Conservation (phyloP, 495 filamentous ascomycete species). For the Letharia lupina region DNA sequence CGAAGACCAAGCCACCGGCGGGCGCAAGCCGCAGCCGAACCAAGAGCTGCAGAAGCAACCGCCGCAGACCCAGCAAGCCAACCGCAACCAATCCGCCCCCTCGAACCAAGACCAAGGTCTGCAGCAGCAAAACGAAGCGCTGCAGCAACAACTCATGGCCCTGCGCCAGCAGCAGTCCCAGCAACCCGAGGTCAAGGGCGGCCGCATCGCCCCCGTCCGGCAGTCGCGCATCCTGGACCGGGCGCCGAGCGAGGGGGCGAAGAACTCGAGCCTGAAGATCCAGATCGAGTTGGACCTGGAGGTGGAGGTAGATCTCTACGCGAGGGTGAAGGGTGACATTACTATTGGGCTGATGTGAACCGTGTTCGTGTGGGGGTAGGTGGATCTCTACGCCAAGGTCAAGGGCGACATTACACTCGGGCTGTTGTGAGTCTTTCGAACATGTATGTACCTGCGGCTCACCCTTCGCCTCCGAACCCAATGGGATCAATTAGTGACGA, state of each 20-base stretch:
- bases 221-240: slow-evolving; percentile 29
- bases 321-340: slow-evolving; percentile 25
- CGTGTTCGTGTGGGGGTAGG: slow-evolving; percentile 11
- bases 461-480: neutral
- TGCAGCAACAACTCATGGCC: slow-evolving; percentile 19
- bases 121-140: slow-evolving; percentile 20
- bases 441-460: neutral
- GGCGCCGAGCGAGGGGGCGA: slow-evolving; percentile 23
- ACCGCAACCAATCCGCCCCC: slow-evolving; percentile 11
- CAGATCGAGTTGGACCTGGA: slow-evolving; percentile 25
- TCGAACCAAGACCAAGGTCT: slow-evolving; percentile 6
- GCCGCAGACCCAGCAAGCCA: slow-evolving; percentile 13
- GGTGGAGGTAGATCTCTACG: slow-evolving; percentile 21
- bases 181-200: slow-evolving; percentile 12
- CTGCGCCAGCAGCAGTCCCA: slow-evolving; percentile 4
- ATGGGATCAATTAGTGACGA: slow-evolving; percentile 5
- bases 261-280: slow-evolving; percentile 26
- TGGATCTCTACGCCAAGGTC: slow-evolving; percentile 21
- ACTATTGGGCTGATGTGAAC: slow-evolving; percentile 28
- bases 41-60: neutral
- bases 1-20: slow-evolving; percentile 16
- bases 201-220: slow-evolving; percentile 25
- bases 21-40: slow-evolving; percentile 13
- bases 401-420: slow-evolving; percentile 26
- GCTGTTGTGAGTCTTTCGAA: slow-evolving; percentile 18